Evolutionary conservation across 2,329 filamentous ascomycete genomes (phyloP).

Genomic region (Aspergillus floridensis): DNA sequence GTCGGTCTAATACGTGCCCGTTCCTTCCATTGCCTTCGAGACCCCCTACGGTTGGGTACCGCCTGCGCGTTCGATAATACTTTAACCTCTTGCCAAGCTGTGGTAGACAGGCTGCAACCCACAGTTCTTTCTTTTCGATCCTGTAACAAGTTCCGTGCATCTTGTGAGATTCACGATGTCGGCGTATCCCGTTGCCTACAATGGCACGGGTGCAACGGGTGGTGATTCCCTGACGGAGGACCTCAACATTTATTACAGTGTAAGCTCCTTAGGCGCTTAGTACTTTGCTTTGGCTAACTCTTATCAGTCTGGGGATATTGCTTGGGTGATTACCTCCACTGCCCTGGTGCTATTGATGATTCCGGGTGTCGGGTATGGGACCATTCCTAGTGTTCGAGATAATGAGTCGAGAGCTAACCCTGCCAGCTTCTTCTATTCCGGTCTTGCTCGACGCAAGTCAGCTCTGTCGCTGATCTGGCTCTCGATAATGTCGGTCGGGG

Average conservation of each 20-base stretch:
- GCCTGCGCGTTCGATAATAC: neutral
- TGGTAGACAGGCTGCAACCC: neutral
- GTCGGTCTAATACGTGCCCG: neutral
- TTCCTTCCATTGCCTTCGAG: neutral
- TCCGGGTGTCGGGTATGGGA: constrained; percentile 71
- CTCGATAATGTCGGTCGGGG: constrained; percentile 74
- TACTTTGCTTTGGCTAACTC: constrained; percentile 14
- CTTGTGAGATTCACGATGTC: constrained; percentile 28
- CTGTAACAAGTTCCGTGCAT: neutral
- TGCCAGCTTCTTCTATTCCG: constrained; percentile 82
- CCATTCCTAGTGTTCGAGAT: neutral
- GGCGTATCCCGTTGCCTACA: constrained; percentile 54
- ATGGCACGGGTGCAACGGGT: constrained; percentile 62
- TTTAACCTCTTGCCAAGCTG: neutral
- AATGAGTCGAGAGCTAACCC: constrained; percentile 11
- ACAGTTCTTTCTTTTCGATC: neutral
- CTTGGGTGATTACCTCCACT: constrained; percentile 73
- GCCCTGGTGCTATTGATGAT: constrained; percentile 89
- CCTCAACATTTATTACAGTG: constrained; percentile 79
- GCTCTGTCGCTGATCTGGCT: constrained; percentile 83
- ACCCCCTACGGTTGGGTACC: neutral
- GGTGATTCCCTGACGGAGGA: constrained; percentile 66
- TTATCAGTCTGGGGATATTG: constrained; percentile 70
- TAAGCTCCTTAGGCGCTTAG: constrained; percentile 11
- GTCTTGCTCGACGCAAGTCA: constrained; percentile 83